A percentile compares a stretch with the other conserved stretches of the same genome.
Evolutionary conservation across 2,329 filamentous ascomycete species (phyloP).

Genomic region (Xenoacremonium recifei): DNA sequence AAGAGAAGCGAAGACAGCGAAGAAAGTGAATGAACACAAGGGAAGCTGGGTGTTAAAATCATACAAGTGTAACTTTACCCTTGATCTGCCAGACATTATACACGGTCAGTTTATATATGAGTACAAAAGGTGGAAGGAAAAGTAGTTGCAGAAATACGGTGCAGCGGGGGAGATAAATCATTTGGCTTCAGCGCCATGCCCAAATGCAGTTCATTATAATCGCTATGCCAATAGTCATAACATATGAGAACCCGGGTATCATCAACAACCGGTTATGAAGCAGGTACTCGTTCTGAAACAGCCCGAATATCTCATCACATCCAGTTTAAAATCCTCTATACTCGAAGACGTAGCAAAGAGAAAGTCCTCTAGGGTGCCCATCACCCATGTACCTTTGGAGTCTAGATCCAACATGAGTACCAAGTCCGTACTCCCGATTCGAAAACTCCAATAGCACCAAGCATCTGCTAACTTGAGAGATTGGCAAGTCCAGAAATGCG

Average conservation of each 20-base stretch:
- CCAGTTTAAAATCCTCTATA: conserved; percentile 9
- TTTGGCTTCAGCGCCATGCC: no score
- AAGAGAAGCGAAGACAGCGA: conserved; percentile 29
- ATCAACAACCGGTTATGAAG: conserved; percentile 30
- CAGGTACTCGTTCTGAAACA: conserved; percentile 26
- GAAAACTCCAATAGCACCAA: no score
- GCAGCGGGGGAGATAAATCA: no score
- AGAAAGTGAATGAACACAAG: conserved; percentile 1
- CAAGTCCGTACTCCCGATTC: conserved; percentile 1
- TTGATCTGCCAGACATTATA: no score
- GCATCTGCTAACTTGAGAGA: conserved; percentile 6
- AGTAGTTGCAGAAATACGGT: no score
- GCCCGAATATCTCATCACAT: conserved; percentile 25
- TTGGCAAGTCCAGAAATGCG: conserved; percentile 9
- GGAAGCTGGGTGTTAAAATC: no score
- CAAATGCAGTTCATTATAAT: conserved; percentile 13
- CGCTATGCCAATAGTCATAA: conserved; percentile 15
- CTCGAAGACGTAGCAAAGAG: conserved; percentile 6
- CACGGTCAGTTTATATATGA: no score
- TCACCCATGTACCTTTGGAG: conserved; percentile 1
- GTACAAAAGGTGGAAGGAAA: no score
- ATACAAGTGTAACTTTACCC: no score
- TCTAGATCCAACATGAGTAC: conserved; percentile 6
- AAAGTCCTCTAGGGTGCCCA: conserved; percentile 5
- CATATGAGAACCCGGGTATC: conserved; percentile 31